phyloP scores from a whole-genome alignment of 129 eudicot species.

The Artemisia annua region DNA sequence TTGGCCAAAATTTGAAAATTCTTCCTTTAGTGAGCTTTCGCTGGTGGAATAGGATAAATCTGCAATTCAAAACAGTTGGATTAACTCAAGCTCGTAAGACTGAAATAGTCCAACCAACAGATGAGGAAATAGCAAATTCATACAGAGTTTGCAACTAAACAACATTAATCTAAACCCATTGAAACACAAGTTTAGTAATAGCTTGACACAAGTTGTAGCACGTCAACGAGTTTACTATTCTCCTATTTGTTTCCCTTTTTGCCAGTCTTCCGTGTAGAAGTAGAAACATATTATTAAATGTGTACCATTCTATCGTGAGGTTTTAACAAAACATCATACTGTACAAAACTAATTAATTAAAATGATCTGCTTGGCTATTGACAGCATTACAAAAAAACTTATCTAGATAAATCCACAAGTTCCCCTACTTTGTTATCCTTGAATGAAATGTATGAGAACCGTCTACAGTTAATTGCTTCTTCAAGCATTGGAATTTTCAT shows the following conservation, averaged over 20 bases:
- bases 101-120: not conserved
- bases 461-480: not conserved
- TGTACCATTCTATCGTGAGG: too few species aligned
- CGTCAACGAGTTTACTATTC: too few species aligned
- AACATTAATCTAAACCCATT: not conserved
- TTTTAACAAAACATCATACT: not conserved
- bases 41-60: constrained; percentile 60
- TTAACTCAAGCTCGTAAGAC: not conserved
- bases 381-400: not conserved
- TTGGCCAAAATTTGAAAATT: constrained; percentile 68
- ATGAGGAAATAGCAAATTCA: not conserved
- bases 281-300: too few species aligned
- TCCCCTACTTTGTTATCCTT: not conserved
- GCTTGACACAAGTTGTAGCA: too few species aligned
- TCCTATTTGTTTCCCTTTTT: too few species aligned
- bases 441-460: not conserved
- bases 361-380: too few species aligned
- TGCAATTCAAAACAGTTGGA: constrained; percentile 28
- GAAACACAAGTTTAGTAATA: too few species aligned
- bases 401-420: not conserved
- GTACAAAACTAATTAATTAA: not conserved
- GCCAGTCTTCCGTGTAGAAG: too few species aligned
- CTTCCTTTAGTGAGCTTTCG: constrained; percentile 54
- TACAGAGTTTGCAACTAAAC: not conserved
- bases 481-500: not conserved